Base-by-base conservation (phyloP, 768 basidiomycete species). In the Mycena epipterygia region DNA sequence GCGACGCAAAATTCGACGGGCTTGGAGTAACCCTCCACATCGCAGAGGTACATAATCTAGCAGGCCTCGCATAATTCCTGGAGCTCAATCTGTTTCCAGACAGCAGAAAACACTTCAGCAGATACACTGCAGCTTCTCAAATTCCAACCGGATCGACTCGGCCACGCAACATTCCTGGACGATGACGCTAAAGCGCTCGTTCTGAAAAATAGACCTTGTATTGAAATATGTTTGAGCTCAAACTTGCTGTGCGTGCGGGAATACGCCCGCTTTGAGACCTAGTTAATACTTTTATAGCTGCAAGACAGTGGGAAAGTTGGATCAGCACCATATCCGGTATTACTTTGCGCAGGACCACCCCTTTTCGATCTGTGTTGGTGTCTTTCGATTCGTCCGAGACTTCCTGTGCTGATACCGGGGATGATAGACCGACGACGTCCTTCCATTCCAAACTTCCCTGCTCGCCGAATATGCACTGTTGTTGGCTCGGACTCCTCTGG, bases 141-240 rank as follows among this genome's bases (percentile, higher is more conserved):
- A 1, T 90, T 86, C 78, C 78, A 80, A 25, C 94, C 94, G 0
- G 84, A 91, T 59, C 84, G 95, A 48, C 82, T 96, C 0, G 93
- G 95, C 0, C 94, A 96, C 71, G 95, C 93, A 3, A 95, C 95
- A 1, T 95, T 93, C 79, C 84, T 96, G n/a, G 83, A 89, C 67
- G 87, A 88, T 2, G 88, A 89, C 52, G 88, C 89, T 0, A 87
- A 88, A 68, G 79, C 82, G 2, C 76, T 90, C 44, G 92, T 94
- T 12, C 80, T 88, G 61, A 70, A 82, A 37, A 79, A 83, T 29
- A 85, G 88, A 41, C 87, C 87, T 48, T 89, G 89, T 76, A 87
- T 95, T 51, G 95, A 96, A 80, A 91, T 96, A 52, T 96, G 94
- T 77, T 84, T 95, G 37, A 91, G 86, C 25, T 95, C 94, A 0